Base-by-base conservation (phyloP, 2,329 filamentous ascomycete species). In the Phyllosticta citriasiana region DNA sequence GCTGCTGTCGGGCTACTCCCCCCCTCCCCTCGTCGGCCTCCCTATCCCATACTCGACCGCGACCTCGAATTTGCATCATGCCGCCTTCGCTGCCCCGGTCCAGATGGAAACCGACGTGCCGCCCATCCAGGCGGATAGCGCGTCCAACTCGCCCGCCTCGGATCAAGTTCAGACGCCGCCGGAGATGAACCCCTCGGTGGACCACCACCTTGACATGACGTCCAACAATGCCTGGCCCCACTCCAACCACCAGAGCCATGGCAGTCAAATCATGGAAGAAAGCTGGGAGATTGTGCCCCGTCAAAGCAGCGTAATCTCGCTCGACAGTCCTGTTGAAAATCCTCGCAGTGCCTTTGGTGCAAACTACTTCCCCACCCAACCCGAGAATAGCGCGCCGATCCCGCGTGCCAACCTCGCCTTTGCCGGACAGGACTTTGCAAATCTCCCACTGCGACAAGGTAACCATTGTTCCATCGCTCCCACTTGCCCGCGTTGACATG, bases 201-300 rank as follows among this genome's bases (percentile, higher is more conserved):
- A 60, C 58, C 53, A 55, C 33, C 50, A 55, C 54, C 27, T 61
- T 35, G 59, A 60, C 33, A 60, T 57, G 59, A 24, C 52, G 22
- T 53, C 25, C 52, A 53, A 61, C 47, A 53, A 53, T 14, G 47
- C 54, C 47, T 57, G 55, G 59, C 40, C 40, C 40, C 40, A 47
- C 40, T 47, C 40, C 40, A 47, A 47, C 40, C 40, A 47, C n/a
- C 40, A 47, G 14, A 57, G 40, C 59, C 55, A 61, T 25, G 53
- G 50, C 54, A 57, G 59, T 55, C 59, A 54, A 25, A 33, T 47
- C 59, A 27, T 60, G 35, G 59, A 61, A 10, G 54, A 61, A 33
- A 57, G 59, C 47, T 61, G 59, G 59, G 59, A 61, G 35, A 61
- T 61, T 47, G 59, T 61, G 22, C 59, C 59, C 50, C 27, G 59